Base-by-base conservation (phyloP, 2,329 filamentous ascomycete genomes). In the Chrysosporium queenslandicum region DNA sequence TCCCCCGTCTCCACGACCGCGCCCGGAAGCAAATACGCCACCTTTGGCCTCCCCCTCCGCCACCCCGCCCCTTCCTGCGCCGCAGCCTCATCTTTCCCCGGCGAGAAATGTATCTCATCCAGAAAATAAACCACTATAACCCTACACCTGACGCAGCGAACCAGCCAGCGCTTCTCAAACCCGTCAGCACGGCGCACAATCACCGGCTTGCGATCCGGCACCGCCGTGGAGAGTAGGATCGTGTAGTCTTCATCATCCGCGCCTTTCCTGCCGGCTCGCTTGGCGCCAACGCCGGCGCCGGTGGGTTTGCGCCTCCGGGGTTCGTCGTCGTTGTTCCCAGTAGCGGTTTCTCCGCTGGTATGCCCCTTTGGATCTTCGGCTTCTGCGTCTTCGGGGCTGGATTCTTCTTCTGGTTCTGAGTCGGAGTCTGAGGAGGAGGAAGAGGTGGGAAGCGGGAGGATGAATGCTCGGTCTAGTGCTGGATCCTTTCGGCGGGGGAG, bases 161-260 rank as follows among this genome's bases (percentile, higher is more conserved):
- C 70, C 3, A 80, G 59, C 53, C 76, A 71, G 16, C 83, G 68
- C 70, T 83, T 85, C 69, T 86, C 83, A 56, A 85, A 85, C 4
- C 83, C 83, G 54, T 83, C 78, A 56, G 76, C 74, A 9, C 77
- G 71, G 1, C 75, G 69, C 5, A 83, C 68, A 0, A 83, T 67
- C 9, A 74, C 71, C 4, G 76, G 64, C 36, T 72, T 74, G 1
- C 68, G 64, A 53, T 80, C 77, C 0, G 68, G 66, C 1, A 68
- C 61, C 0, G 77, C 73, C 2, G 71, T 73, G 0, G 77, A 70
- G 1, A 81, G 70, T 0, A 78, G 68, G 8, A 77, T 77, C 55
- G 77, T 77, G 61, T 72, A 68, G 52, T 68, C 34, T n/a, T 30
- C n/a, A 7, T 36, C n/a, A 7, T 20, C 3, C 2, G 4, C 21